These are phyloP conservation scores for Pseudozyma sp. DNA, from an alignment of 1,284 basidiomycete species.

Conservation along the genomic window DNA sequence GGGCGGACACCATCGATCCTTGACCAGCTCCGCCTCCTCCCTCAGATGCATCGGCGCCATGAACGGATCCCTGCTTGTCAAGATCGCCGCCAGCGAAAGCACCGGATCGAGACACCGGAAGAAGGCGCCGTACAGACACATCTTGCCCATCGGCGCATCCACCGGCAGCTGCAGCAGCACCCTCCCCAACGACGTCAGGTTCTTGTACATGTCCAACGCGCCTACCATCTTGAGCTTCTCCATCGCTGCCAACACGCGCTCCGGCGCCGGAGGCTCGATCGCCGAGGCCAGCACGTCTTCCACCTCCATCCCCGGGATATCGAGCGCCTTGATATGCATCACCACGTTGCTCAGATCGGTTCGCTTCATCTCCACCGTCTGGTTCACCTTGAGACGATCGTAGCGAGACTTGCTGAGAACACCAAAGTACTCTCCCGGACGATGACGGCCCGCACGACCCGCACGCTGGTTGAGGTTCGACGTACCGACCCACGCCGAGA, in stretches of 20 bases:
- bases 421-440: constrained; percentile 90
- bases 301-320: constrained; percentile 86
- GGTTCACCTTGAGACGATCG: constrained; percentile 79
- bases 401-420: constrained; percentile 79
- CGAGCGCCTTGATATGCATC: constrained; percentile 94
- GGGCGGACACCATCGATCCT: constrained; percentile 82
- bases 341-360: constrained; percentile 67
- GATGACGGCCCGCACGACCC: constrained; percentile 91
- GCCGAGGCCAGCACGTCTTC: constrained; percentile 86
- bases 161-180: constrained; percentile 90
- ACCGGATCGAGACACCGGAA: constrained; percentile 93
- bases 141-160: constrained; percentile 87
- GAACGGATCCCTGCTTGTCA: constrained; percentile 92
- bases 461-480: constrained; percentile 95
- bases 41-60: constrained; percentile 76
- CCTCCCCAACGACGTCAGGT: constrained; percentile 86
- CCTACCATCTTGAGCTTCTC: constrained; percentile 85
- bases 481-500: constrained; percentile 88
- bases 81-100: constrained; percentile 86
- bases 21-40: constrained; percentile 74
- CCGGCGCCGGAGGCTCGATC: constrained; percentile 88
- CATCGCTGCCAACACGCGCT: constrained; percentile 85
- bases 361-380: constrained; percentile 95
- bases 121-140: constrained; percentile 90
- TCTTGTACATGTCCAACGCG: constrained; percentile 81